phyloP scores from a whole-genome alignment of 108 stramenopile genomes.

The Bacterosira constricta region DNA sequence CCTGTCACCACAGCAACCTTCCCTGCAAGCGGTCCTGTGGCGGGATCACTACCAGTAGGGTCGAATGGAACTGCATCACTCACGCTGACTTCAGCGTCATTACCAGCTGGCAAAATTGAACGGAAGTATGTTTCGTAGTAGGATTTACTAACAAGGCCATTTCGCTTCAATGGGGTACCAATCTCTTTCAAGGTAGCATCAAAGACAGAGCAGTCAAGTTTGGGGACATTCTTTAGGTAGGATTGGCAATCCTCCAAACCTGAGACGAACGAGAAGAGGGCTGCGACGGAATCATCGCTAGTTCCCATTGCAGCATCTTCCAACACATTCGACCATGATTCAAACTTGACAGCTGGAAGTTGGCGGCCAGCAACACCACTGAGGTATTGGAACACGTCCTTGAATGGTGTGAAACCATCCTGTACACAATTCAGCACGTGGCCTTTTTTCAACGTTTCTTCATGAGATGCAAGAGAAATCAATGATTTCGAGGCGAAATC shows the following conservation, averaged over 20 bases:
- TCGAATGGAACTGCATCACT: conserved; percentile 26
- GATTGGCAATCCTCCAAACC: conserved; percentile 21
- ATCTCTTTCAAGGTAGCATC: conserved; percentile 21
- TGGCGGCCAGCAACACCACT: not conserved
- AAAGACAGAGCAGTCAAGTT: conserved; percentile 27
- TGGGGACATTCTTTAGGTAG: conserved; percentile 12
- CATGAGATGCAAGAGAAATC: conserved; percentile 44
- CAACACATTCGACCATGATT: conserved; percentile 19
- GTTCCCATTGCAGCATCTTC: conserved; percentile 9
- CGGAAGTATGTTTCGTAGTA: conserved; percentile 17
- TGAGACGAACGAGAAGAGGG: conserved; percentile 24
- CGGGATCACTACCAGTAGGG: not conserved
- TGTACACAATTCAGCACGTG: conserved; percentile 20
- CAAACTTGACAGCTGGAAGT: conserved; percentile 3
- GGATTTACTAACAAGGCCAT: conserved; percentile 5
- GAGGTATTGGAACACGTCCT: conserved; percentile 16
- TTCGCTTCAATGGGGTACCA: conserved; percentile 15
- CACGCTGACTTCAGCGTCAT: not conserved
- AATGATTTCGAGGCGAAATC: conserved; percentile 79
- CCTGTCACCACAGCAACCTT: conserved; percentile 74
- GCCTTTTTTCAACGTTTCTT: conserved; percentile 8
- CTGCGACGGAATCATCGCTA: conserved; percentile 12
- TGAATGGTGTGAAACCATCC: conserved; percentile 23
- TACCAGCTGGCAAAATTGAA: not conserved
- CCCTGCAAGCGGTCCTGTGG: conserved; percentile 39